These are phyloP conservation scores for Trypanosoma platydactyli DNA, from an alignment of 208 protist species.

Conservation along the genomic window DNA sequence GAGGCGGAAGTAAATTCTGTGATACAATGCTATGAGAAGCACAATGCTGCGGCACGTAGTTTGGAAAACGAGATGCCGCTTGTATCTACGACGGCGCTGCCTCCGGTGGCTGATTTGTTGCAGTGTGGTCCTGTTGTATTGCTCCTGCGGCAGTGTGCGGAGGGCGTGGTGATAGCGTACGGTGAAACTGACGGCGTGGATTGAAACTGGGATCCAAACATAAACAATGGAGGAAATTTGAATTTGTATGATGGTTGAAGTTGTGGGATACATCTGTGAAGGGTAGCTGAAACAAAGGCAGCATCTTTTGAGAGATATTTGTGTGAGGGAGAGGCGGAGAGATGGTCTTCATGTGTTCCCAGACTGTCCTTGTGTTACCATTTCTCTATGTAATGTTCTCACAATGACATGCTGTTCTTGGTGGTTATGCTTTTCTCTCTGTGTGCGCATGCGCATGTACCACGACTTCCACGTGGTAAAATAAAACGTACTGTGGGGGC, in stretches of 20 bases:
- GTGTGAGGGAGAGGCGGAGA: neutral
- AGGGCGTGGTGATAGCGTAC: constrained; percentile 43
- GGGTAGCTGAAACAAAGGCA: neutral
- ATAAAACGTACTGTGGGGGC: too few species aligned
- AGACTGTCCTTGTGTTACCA: too few species aligned
- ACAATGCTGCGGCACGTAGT: constrained; percentile 28
- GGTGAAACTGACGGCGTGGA: constrained; percentile 19
- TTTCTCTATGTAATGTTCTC: too few species aligned
- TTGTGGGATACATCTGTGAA: neutral
- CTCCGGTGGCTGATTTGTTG: constrained; percentile 38
- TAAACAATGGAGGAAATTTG: too few species aligned
- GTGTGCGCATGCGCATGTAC: too few species aligned
- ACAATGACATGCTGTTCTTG: too few species aligned
- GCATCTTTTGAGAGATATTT: neutral
- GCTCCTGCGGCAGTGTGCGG: constrained; percentile 42
- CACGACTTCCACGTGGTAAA: too few species aligned
- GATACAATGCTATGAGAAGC: constrained; percentile 58
- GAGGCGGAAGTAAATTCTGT: constrained; percentile 60
- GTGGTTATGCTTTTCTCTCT: too few species aligned
- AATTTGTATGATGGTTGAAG: neutral
- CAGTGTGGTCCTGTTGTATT: constrained; percentile 52
- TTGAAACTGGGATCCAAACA: neutral
- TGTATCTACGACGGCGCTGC: constrained; percentile 4
- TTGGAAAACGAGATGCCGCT: neutral
- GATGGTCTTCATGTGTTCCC: too few species aligned